Conservation (phyloP, 2,329 filamentous ascomycete genomes). For the Drechslerella stenobrocha region DNA sequence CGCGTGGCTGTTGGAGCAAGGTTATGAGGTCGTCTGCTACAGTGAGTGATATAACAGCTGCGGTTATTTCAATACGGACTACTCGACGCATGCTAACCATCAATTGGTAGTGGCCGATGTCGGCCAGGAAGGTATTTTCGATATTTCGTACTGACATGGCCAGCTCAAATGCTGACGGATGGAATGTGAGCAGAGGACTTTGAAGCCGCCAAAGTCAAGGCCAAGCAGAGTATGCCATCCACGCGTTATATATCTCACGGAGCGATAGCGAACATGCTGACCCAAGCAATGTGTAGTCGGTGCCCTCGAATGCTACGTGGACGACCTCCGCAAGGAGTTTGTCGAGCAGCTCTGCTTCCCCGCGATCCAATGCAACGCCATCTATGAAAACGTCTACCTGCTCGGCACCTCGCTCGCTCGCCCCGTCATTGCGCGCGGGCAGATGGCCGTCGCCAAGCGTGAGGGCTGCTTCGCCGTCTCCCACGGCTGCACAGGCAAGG, state of each 20-base stretch:
- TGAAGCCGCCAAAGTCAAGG: slow-evolving; percentile 72
- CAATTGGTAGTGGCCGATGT: slow-evolving; percentile 65
- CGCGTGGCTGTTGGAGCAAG: slow-evolving; percentile 58
- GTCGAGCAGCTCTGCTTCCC: slow-evolving; percentile 79
- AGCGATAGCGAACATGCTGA: slow-evolving; percentile 2
- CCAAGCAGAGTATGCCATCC: slow-evolving; percentile 56
- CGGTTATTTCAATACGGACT: no score
- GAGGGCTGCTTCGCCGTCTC: slow-evolving; percentile 63
- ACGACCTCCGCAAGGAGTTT: slow-evolving; percentile 73
- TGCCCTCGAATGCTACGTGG: slow-evolving; percentile 57
- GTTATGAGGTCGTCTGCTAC: slow-evolving; percentile 68
- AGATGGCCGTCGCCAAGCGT: slow-evolving; percentile 67
- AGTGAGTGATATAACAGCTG: slow-evolving; percentile 55
- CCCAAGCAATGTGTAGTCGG: slow-evolving; percentile 43
- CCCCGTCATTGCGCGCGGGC: slow-evolving; percentile 70
- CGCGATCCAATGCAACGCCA: slow-evolving; percentile 73
- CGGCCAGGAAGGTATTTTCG: slow-evolving; percentile 64
- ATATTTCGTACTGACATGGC: not conserved
- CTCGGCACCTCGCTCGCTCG: slow-evolving; percentile 68
- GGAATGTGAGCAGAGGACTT: slow-evolving; percentile 65
- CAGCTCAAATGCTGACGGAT: slow-evolving; percentile 47
- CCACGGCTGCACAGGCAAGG: slow-evolving; percentile 68
- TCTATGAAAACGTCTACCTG: slow-evolving; percentile 70
- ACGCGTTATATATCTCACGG: not conserved
- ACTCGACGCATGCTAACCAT: slow-evolving; percentile 49